A percentile compares a stretch with the other conserved stretches of the same genome.
These are phyloP conservation scores for Diaporthe ampelina DNA, from an alignment of 2,329 filamentous ascomycete genomes.

Conservation along the genomic window DNA sequence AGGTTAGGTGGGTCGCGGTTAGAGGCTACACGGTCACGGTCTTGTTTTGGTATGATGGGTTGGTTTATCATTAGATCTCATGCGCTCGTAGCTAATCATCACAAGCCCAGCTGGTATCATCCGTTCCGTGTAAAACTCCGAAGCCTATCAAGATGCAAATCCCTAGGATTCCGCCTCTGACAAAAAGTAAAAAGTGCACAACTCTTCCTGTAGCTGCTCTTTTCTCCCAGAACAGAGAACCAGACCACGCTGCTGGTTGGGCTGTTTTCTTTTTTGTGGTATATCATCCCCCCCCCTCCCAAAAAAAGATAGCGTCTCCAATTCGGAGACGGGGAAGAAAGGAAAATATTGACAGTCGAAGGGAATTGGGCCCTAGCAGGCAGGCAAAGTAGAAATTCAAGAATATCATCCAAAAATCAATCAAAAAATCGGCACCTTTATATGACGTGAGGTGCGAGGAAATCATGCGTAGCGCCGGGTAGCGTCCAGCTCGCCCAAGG, in stretches of 20 bases:
- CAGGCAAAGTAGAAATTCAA: not conserved
- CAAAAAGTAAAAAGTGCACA: not conserved
- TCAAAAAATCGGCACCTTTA: not conserved
- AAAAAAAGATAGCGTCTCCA: not conserved
- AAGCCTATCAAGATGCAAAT: not conserved
- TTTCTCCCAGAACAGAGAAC: not conserved
- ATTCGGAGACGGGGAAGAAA: not conserved
- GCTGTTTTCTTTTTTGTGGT: not conserved
- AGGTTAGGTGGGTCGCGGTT: too few relatives aligned
- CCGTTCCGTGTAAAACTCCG: constrained; percentile 26
- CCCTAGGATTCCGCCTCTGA: not conserved
- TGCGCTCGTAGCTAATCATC: constrained; percentile 29
- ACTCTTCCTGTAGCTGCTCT: constrained; percentile 1
- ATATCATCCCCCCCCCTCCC: not conserved
- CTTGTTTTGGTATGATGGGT: not conserved
- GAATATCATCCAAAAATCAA: not conserved
- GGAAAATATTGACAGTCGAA: constrained; percentile 21
- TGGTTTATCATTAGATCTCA: constrained; percentile 19
- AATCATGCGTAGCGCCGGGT: constrained; percentile 56
- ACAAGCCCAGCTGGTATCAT: constrained; percentile 36
- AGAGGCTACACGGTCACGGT: not conserved
- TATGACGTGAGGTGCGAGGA: too few relatives aligned
- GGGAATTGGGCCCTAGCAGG: not conserved
- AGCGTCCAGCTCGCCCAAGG: constrained; percentile 51
- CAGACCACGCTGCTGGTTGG: not conserved